A percentile compares a stretch with the other conserved stretches of the same genome.
Conservation (phyloP, 2,329 filamentous ascomycete genomes). For the Apiospora koreana region DNA sequence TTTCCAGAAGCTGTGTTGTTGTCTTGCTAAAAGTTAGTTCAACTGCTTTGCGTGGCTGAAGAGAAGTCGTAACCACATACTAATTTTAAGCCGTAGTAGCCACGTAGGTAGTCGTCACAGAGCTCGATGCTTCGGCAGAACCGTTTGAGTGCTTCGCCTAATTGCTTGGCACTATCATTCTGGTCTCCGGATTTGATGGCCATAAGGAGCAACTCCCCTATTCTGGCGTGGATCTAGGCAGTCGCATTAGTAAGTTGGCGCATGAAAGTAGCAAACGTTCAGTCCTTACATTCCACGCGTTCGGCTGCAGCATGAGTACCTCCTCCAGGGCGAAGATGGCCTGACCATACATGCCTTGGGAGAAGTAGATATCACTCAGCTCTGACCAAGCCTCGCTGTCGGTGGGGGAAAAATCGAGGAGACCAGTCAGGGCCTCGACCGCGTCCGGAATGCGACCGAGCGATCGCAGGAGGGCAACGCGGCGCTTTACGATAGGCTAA, state of each 20-base stretch:
- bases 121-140: conserved; percentile 92
- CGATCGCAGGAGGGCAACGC: conserved; percentile 76
- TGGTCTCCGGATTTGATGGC: conserved; percentile 49
- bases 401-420: conserved; percentile 82
- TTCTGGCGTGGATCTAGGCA: conserved; percentile 76
- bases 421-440: conserved; percentile 68
- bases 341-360: conserved; percentile 77
- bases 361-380: conserved; percentile 81
- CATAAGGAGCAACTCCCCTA: conserved; percentile 83
- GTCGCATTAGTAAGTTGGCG: conserved; percentile 29
- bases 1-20: conserved; percentile 51
- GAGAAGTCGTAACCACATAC: conserved; percentile 44
- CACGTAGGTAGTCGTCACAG: conserved; percentile 88
- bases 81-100: conserved; percentile 88
- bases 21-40: conserved; percentile 40
- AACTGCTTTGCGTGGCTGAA: neutral
- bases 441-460: conserved; percentile 73
- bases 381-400: conserved; percentile 95
- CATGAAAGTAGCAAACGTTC: conserved; percentile 11
- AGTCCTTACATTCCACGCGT: conserved; percentile 85
- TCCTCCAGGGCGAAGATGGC: conserved; percentile 90
- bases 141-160: conserved; percentile 76
- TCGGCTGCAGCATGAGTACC: conserved; percentile 80
- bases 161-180: conserved; percentile 48
- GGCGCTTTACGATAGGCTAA: conserved; percentile 82